Conservation (phyloP, 176 grass and related monocot genomes). For the Cymbopogon citratus region DNA sequence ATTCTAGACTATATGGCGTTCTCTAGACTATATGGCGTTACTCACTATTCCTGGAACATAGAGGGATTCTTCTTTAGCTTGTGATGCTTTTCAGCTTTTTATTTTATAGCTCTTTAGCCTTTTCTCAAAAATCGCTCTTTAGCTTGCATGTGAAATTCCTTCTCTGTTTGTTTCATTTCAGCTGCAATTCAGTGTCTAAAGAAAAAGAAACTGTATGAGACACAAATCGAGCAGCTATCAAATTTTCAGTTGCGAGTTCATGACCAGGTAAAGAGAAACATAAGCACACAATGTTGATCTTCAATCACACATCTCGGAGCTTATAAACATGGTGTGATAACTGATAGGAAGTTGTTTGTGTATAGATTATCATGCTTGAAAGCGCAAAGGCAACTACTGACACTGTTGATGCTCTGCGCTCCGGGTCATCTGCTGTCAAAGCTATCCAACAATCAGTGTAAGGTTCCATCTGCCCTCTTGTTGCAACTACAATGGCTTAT, state of each 20-base stretch:
- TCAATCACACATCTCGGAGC: not conserved
- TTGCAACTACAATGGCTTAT: not conserved
- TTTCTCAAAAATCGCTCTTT: not conserved
- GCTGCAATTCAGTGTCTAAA: slow-evolving; percentile 64
- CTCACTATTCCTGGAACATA: not conserved
- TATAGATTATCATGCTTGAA: slow-evolving; percentile 60
- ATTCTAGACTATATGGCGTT: not conserved
- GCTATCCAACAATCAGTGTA: slow-evolving; percentile 69
- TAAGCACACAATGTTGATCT: not conserved
- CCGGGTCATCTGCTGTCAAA: slow-evolving; percentile 62
- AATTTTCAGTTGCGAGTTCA: slow-evolving; percentile 69
- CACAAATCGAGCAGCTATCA: slow-evolving; percentile 55
- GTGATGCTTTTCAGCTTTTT: not conserved
- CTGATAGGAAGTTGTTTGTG: not conserved
- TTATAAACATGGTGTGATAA: not conserved
- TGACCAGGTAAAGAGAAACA: slow-evolving; percentile 47
- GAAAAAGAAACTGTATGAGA: slow-evolving; percentile 70
- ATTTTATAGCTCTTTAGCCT: too few relatives aligned
- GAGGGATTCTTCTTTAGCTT: not conserved
- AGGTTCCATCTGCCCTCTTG: slow-evolving; percentile 24
- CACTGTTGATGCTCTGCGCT: slow-evolving; percentile 61
- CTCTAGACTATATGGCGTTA: too few relatives aligned
- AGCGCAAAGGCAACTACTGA: slow-evolving; percentile 61
- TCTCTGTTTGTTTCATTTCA: slow-evolving; percentile 46
- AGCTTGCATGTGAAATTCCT: not conserved